These are phyloP conservation scores for Microstegium vimineum DNA, from an alignment of 176 grass and related monocot species.

Conservation along the genomic window DNA sequence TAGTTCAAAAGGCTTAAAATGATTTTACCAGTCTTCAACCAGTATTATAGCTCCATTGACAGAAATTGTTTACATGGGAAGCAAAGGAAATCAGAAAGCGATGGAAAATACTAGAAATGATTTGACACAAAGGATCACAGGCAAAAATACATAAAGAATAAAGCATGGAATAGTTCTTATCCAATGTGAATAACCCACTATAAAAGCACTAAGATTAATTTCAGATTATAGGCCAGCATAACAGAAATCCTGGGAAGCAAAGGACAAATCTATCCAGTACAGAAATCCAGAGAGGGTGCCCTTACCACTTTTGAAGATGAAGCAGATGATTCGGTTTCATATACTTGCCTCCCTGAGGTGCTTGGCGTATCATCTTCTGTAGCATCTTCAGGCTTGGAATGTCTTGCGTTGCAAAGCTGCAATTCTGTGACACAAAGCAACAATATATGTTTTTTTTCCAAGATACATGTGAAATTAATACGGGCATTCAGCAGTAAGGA, in stretches of 20 bases:
- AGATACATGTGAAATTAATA: constrained; percentile 2
- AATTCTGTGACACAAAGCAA: constrained; percentile 56
- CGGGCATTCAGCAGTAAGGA: not conserved
- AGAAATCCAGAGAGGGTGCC: constrained; percentile 14
- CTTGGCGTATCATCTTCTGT: constrained; percentile 77
- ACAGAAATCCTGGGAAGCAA: not conserved
- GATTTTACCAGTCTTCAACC: not conserved
- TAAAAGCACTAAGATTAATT: constrained; percentile 4
- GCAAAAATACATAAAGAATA: not conserved
- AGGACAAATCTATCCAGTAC: not conserved
- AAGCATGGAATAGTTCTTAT: constrained; percentile 15
- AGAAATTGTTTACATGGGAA: constrained; percentile 3
- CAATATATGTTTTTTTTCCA: not conserved
- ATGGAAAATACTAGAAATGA: not conserved
- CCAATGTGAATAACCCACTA: not conserved
- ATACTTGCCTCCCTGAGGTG: constrained; percentile 87
- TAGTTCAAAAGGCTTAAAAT: constrained; percentile 23
- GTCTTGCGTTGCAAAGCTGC: constrained; percentile 71
- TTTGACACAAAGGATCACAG: not conserved
- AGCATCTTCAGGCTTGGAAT: constrained; percentile 60
- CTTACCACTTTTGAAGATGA: constrained; percentile 60
- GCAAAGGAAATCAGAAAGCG: not conserved
- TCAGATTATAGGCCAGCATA: not conserved
- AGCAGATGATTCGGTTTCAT: constrained; percentile 37
- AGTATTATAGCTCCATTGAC: not conserved